Base-by-base conservation (phyloP, 2,329 filamentous ascomycete genomes). In the Claviceps sp. region DNA sequence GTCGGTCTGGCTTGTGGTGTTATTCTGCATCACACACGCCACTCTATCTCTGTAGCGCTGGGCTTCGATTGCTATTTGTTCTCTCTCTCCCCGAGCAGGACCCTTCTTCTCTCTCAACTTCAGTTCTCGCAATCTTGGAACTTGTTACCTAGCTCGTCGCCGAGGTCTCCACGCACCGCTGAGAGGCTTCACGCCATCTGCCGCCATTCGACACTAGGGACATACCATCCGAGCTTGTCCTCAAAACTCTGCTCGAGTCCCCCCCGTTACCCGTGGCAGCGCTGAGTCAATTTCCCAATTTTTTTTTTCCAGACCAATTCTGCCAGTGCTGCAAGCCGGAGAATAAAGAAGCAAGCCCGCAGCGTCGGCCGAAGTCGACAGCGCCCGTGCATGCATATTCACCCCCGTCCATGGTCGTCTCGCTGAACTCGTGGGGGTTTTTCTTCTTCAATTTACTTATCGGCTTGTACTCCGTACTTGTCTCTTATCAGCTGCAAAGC, bases 161-260 rank as follows among this genome's bases (percentile, higher is more conserved):
- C 40, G 40, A 42, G 8, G 40, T 42, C 46, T 46, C 47, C 51
- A 49, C 47, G 51, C 47, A 49, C 26, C 26, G 7, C 26, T 42
- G 38, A 37, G 45, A 30, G 26, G 41, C 41, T 51, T 30, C 46
- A 34, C 37, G 47, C 52, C 50, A 50, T 51, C 49, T 34, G 14
- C 42, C 40, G 14, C 42, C 52, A 49, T 50, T 30, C 41, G 47
- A 26, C 43, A n/a, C 24, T 45, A 30, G 43, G 40, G 37, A 44
- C 52, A 50, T 46, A 34, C 47, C 52, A 38, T 50, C 50, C 46
- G 38, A 22, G 45, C 42, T 43, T 50, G 37, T 38, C 50, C 48
- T 52, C 47, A 51, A 54, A 54, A 54, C 50, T 54, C 50, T 52
- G 50, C 50, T 16, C 42, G 7, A 16, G 22, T 41, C 45, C 7